Conservation (phyloP, 768 basidiomycete genomes). For the Leccinum fibrillosum region DNA sequence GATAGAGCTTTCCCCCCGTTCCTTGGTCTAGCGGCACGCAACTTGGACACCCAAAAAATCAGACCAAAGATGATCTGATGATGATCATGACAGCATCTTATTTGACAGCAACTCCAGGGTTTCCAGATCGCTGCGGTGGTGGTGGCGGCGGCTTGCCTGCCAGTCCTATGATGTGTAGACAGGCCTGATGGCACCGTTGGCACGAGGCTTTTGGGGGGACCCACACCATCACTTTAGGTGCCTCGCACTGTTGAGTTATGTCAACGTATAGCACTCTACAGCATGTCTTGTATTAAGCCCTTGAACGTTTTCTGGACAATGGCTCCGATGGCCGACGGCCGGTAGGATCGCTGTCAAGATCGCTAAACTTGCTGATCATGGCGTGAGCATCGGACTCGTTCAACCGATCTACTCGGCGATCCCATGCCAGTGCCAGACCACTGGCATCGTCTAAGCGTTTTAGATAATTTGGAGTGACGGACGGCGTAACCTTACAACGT, state of each 20-base stretch:
- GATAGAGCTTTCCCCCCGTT: no score
- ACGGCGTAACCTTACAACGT: background rate
- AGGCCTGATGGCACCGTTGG: background rate
- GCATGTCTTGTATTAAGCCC: background rate
- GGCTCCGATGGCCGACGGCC: background rate
- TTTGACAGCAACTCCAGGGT: no score
- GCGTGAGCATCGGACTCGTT: no score
- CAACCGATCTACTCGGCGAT: no score
- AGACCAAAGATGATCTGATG: no score
- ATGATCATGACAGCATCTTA: background rate
- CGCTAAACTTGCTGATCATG: background rate
- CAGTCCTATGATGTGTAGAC: background rate
- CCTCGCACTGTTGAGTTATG: background rate
- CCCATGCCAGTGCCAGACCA: background rate
- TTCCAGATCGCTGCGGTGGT: no score
- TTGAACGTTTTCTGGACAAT: background rate
- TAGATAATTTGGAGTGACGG: background rate
- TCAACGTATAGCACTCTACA: background rate
- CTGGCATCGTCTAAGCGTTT: background rate
- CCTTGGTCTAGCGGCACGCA: no score
- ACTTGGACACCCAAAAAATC: no score
- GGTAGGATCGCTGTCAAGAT: background rate
- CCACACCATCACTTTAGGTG: background rate
- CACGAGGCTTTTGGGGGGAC: background rate
- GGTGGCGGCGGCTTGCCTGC: background rate